Conservation (phyloP, 306 rosid genomes). For the Hylodesmum podocarpum region DNA sequence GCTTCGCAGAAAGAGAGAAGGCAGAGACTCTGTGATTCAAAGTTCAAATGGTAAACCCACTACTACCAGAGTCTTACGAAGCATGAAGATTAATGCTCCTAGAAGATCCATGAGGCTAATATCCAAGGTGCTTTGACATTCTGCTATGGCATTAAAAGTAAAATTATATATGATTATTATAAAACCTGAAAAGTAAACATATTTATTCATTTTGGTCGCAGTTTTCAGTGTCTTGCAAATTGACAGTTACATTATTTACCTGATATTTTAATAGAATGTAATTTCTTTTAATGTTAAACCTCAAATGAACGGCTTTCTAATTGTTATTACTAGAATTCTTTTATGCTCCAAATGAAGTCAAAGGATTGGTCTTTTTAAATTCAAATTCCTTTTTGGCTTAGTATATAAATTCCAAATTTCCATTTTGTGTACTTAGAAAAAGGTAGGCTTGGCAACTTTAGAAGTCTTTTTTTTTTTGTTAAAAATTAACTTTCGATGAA, state of each 20-base stretch:
- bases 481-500: not conserved
- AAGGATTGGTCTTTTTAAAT: not conserved
- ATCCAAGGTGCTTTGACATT: slow-evolving; percentile 41
- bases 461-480: not conserved
- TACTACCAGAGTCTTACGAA: slow-evolving; percentile 52
- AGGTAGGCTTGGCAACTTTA: not conserved
- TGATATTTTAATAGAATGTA: slow-evolving; percentile 15
- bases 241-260: not conserved
- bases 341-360: not conserved
- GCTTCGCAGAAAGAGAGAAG: slow-evolving; percentile 48
- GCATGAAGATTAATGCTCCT: slow-evolving; percentile 43
- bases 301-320: not conserved
- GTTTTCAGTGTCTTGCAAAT: not conserved
- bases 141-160: not conserved
- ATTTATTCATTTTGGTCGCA: not conserved
- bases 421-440: not conserved
- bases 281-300: slow-evolving; percentile 6
- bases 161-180: not conserved
- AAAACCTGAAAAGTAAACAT: not conserved
- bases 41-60: slow-evolving; percentile 34
- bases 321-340: not conserved
- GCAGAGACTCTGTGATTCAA: slow-evolving; percentile 33
- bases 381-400: not conserved
- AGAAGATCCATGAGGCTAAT: slow-evolving; percentile 62
- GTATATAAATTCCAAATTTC: not conserved